phyloP scores from a whole-genome alignment of 1,139 yeast genomes.

The Wickerhamomyces sp. region DNA sequence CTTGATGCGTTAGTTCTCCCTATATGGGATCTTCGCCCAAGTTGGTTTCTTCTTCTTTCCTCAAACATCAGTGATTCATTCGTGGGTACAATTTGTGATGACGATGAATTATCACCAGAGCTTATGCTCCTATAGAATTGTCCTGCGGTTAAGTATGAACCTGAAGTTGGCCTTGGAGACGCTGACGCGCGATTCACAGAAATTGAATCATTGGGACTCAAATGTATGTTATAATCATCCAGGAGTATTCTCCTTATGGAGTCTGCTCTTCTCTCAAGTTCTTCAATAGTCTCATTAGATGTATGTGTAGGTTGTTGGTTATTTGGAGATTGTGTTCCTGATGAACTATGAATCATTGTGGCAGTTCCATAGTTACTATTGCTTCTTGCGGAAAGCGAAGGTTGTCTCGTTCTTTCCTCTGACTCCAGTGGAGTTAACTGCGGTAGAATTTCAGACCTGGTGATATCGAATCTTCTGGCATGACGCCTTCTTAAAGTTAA shows the following conservation, averaged over 20 bases:
- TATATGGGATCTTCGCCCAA: neutral
- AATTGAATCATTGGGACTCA: conserved; percentile 1
- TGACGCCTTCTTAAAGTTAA: neutral
- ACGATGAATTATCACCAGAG: neutral
- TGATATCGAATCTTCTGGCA: conserved; percentile 1
- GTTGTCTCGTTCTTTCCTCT: neutral
- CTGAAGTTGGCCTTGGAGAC: neutral
- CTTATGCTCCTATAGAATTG: neutral
- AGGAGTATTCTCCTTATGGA: conserved; percentile 5
- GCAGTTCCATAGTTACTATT: neutral
- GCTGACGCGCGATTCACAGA: neutral
- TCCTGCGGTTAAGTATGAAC: neutral
- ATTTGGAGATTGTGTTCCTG: too few relatives aligned
- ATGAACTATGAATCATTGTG: too few relatives aligned
- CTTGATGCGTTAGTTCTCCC: neutral
- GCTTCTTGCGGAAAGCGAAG: neutral
- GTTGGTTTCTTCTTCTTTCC: neutral
- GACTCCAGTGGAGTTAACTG: neutral
- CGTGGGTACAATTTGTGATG: neutral
- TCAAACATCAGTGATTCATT: neutral
- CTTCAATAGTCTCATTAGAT: neutral
- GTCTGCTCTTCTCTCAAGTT: conserved; percentile 5
- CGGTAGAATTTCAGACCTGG: neutral
- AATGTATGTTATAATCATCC: conserved; percentile 4
- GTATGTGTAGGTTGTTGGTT: too few relatives aligned